Evolutionary conservation across 306 rosid species (phyloP).

Genomic region (Fagus sylvatica): DNA sequence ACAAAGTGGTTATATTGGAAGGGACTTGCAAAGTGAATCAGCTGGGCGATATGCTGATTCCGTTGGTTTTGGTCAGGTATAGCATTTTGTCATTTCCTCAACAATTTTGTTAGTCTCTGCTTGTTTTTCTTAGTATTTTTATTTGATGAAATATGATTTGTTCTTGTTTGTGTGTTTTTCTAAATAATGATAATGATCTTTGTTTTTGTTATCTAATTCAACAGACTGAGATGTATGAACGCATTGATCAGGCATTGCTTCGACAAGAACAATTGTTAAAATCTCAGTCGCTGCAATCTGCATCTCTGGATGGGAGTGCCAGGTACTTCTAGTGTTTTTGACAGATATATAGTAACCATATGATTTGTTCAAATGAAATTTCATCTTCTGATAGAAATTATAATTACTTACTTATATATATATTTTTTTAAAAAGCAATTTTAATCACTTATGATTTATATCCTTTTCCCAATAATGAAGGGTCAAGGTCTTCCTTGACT

Average conservation of each 20-base stretch:
- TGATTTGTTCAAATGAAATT: slow-evolving; percentile 18
- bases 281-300: slow-evolving; percentile 75
- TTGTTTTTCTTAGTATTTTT: slow-evolving; percentile 9
- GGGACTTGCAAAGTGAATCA: slow-evolving; percentile 75
- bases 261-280: slow-evolving; percentile 95
- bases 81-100: neutral
- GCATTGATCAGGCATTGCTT: slow-evolving; percentile 83
- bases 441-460: slow-evolving; percentile 20
- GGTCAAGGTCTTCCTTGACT: slow-evolving; percentile 23
- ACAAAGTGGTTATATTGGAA: slow-evolving; percentile 70
- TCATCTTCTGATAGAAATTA: slow-evolving; percentile 20
- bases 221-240: slow-evolving; percentile 82
- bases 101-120: neutral
- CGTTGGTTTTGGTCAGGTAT: slow-evolving; percentile 75
- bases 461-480: slow-evolving; percentile 25
- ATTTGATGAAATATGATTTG: neutral
- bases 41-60: slow-evolving; percentile 76
- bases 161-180: slow-evolving; percentile 6
- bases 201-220: slow-evolving; percentile 17
- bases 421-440: too few species aligned
- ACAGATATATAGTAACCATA: slow-evolving; percentile 8
- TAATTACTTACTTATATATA: too few species aligned
- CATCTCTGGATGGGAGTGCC: slow-evolving; percentile 79
- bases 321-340: slow-evolving; percentile 53
- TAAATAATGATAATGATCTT: slow-evolving; percentile 16